Percentiles rank a stretch among this genome's conserved stretches.
Evolutionary conservation across 352 stramenopile genomes (phyloP).

Genomic region (Phytophthora fragariaefolia): DNA sequence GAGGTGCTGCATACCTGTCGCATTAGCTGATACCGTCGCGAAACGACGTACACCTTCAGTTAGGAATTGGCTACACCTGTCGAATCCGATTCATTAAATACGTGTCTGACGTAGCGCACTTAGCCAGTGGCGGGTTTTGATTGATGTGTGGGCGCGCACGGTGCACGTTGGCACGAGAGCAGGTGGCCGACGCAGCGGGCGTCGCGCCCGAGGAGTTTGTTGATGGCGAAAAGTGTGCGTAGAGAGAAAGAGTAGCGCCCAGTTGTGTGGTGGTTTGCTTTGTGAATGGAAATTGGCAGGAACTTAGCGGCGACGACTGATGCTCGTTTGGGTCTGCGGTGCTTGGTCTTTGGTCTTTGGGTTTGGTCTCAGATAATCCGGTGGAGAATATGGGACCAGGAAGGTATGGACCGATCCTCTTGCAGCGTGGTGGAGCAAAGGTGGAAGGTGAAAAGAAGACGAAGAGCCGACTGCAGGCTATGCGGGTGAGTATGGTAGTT

Average conservation of each 20-base stretch:
- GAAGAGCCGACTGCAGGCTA: slow-evolving; percentile 59
- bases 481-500: slow-evolving; percentile 49
- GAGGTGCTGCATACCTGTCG: slow-evolving; percentile 20
- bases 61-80: slow-evolving; percentile 15
- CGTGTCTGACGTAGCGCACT: neutral
- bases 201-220: slow-evolving; percentile 59
- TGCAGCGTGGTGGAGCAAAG: slow-evolving; percentile 23
- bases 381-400: slow-evolving; percentile 85
- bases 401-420: slow-evolving; percentile 66
- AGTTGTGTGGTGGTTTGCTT: neutral
- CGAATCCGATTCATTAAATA: slow-evolving; percentile 14
- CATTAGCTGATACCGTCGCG: neutral
- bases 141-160: slow-evolving; percentile 78
- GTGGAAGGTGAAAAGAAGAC: slow-evolving; percentile 14
- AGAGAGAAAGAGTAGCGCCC: neutral
- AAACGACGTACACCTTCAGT: slow-evolving; percentile 32
- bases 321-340: slow-evolving; percentile 1
- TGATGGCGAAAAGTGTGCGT: slow-evolving; percentile 78
- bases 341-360: slow-evolving; percentile 7
- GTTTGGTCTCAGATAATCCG: slow-evolving; percentile 52
- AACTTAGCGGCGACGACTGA: too few species aligned
- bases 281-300: slow-evolving; percentile 9
- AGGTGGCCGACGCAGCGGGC: slow-evolving; percentile 55
- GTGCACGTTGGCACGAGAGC: slow-evolving; percentile 62
- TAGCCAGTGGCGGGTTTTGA: too few species aligned